Conservation (phyloP, 1,139 yeast genomes). For the Petasospora fabianii region DNA sequence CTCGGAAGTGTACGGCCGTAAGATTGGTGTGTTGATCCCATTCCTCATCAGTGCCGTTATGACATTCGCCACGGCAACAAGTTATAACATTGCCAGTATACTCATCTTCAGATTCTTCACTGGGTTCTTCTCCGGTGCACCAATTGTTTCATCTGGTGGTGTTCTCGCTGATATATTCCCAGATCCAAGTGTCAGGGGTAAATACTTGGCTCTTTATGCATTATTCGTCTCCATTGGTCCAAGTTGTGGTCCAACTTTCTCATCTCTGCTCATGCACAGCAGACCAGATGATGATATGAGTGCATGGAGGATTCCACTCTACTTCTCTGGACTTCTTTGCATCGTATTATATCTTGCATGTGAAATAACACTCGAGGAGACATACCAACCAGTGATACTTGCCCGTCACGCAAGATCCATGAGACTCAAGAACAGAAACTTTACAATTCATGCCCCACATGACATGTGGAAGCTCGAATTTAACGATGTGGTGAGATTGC, state of each 20-base stretch:
- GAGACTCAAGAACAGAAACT: slow-evolving; percentile 34
- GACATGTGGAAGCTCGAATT: slow-evolving; percentile 40
- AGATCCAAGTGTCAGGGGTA: slow-evolving; percentile 22
- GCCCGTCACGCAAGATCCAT: slow-evolving; percentile 34
- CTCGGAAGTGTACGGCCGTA: slow-evolving; percentile 45
- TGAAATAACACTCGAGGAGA: slow-evolving; percentile 34
- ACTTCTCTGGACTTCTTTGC: slow-evolving; percentile 36
- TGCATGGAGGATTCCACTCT: slow-evolving; percentile 42
- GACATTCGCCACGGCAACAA: slow-evolving; percentile 48
- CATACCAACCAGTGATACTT: slow-evolving; percentile 36
- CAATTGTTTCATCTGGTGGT: slow-evolving; percentile 54
- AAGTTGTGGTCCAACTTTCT: slow-evolving; percentile 49
- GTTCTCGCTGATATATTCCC: slow-evolving; percentile 43
- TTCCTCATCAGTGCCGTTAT: slow-evolving; percentile 46
- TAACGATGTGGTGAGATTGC: slow-evolving; percentile 36
- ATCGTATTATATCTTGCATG: slow-evolving; percentile 29
- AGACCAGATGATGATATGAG: slow-evolving; percentile 39
- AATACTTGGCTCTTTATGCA: slow-evolving; percentile 38
- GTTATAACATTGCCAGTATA: slow-evolving; percentile 42
- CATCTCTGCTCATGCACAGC: slow-evolving; percentile 42
- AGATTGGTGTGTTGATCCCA: slow-evolving; percentile 41
- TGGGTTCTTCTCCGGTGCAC: slow-evolving; percentile 52
- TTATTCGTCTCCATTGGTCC: slow-evolving; percentile 50
- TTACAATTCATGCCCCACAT: slow-evolving; percentile 36
- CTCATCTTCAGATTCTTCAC: slow-evolving; percentile 46